These are phyloP conservation scores for Serendipita indica DNA, from an alignment of 768 basidiomycete genomes.

Conservation along the genomic window DNA sequence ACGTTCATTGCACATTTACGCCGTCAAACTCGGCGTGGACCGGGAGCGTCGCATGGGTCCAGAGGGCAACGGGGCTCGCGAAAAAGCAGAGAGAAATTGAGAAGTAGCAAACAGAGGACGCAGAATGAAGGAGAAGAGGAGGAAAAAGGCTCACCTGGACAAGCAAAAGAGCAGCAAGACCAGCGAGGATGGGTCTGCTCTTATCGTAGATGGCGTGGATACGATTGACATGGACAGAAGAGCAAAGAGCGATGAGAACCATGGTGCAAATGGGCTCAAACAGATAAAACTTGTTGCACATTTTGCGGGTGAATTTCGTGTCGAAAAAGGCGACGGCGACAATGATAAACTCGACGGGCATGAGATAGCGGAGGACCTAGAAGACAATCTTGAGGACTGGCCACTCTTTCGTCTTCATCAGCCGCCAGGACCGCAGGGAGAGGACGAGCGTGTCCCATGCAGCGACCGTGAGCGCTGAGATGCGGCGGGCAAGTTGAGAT, in stretches of 20 bases:
- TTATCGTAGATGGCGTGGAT: conserved; percentile 69
- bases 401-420: conserved; percentile 50
- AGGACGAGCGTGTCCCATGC: conserved; percentile 84
- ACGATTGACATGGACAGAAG: conserved; percentile 61
- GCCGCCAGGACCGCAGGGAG: conserved; percentile 61
- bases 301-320: conserved; percentile 41
- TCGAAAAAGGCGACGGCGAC: conserved; percentile 79
- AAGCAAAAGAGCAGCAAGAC: conserved; percentile 45
- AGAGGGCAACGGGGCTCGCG: not conserved
- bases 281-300: conserved; percentile 57
- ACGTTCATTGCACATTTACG: not conserved
- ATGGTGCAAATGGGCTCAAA: conserved; percentile 82
- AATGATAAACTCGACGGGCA: conserved; percentile 64
- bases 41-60: too few relatives aligned
- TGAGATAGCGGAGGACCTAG: conserved; percentile 58
- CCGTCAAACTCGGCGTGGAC: not conserved
- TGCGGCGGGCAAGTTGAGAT: conserved; percentile 63
- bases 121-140: not conserved
- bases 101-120: too few relatives aligned
- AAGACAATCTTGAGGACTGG: conserved; percentile 63
- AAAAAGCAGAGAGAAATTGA: not conserved
- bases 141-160: conserved; percentile 47
- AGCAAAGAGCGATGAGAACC: conserved; percentile 55
- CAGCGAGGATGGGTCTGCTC: conserved; percentile 34
- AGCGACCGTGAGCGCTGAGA: conserved; percentile 70